Evolutionary conservation across 768 basidiomycete genomes (phyloP).

Genomic region (Pleurotus tuoliensis): DNA sequence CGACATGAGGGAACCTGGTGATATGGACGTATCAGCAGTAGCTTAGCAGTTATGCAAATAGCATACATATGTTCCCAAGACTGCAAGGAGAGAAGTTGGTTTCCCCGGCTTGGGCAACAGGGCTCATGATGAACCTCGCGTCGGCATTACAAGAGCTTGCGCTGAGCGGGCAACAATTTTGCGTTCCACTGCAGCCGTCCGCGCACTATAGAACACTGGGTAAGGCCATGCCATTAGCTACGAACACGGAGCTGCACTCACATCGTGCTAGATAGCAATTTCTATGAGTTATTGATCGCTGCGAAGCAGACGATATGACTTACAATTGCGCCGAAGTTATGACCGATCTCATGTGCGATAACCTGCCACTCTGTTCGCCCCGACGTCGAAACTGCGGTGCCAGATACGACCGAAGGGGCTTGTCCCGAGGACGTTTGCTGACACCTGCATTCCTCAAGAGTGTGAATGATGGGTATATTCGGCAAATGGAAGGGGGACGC

Average conservation of each 20-base stretch:
- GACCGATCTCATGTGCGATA: conserved; percentile 78
- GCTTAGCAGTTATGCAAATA: conserved; percentile 9
- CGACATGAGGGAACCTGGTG: conserved; percentile 59
- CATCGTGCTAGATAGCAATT: conserved; percentile 47
- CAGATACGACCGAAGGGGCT: conserved; percentile 56
- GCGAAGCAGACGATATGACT: conserved; percentile 24
- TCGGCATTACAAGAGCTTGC: conserved; percentile 58
- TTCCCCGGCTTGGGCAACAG: conserved; percentile 62
- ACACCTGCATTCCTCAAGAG: conserved; percentile 34
- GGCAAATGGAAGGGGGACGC: conserved; percentile 18
- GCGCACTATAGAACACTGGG: conserved; percentile 43
- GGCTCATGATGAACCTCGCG: conserved; percentile 79
- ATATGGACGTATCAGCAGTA: neutral
- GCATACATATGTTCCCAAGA: conserved; percentile 77
- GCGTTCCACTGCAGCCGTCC: conserved; percentile 53
- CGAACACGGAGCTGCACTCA: conserved; percentile 22
- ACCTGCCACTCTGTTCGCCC: conserved; percentile 81
- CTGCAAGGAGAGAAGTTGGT: conserved; percentile 73
- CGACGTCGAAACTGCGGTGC: conserved; percentile 78
- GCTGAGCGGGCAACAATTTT: conserved; percentile 67
- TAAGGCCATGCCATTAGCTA: neutral
- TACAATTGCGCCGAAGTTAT: conserved; percentile 88
- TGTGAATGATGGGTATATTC: too few species aligned
- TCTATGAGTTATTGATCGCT: conserved; percentile 10
- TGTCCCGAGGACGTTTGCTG: conserved; percentile 47